Base-by-base conservation (phyloP, 2,329 filamentous ascomycete species). In the Trichoderma breve region DNA sequence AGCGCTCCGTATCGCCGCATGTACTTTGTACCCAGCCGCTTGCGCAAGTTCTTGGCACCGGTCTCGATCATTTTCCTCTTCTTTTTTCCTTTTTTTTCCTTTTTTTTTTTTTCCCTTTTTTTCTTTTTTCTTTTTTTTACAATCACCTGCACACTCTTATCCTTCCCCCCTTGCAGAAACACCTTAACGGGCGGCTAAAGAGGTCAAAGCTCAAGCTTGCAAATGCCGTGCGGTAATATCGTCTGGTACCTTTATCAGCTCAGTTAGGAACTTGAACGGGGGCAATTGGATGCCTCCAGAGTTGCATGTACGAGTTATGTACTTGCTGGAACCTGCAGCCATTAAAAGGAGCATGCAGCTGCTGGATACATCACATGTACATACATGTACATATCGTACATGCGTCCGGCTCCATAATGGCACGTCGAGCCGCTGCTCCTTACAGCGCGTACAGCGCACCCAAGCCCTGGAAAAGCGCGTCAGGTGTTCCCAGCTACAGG, bases 391-490 rank as follows among this genome's bases (percentile, higher is more conserved):
- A 18, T 36, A 15, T 36, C 34, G 34, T 32, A 66, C 63, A 53
- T 26, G 43, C 15, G n/a, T 51, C 26, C 26, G 39, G 8, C 26
- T 51, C 39, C 24, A 47, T 57, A 26, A 57, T 11, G 32, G 51
- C 34, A 68, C 65, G 43, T 60, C 64, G 55, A 53, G 39, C 64
- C 58, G 47, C 64, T 61, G 66, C 66, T 34, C 66, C 55, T 15
- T 62, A 51, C 66, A 70, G 66, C 39, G 57, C 66, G 26, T 61
- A 61, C 66, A 62, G 66, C 57, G 66, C 57, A 58, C 61, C 55
- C 57, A 70, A 57, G 55, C 66, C 66, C 67, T 70, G 67, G 34
- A 70, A 53, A 70, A 21, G 67, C 57, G 67, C 67, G 67, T 70
- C 67, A 70, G 67, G 67, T 70, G 67, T 36, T 62, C 64, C 34